Evolutionary conservation across 1,284 basidiomycete species (phyloP).

Genomic region (Leccinum pachyderme): DNA sequence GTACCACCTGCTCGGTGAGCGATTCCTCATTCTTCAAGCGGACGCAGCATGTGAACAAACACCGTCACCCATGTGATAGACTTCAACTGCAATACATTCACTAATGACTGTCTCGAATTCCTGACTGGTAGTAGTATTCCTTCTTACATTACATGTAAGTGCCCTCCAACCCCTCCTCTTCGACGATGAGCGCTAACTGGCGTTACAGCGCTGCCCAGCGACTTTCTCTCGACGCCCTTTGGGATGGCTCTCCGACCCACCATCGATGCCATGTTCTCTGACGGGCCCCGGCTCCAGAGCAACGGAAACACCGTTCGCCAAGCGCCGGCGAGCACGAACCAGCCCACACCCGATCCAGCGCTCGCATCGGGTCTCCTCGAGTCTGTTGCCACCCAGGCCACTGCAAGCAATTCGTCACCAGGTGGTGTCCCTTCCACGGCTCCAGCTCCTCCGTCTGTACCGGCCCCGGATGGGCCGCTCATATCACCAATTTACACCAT

Average conservation of each 20-base stretch:
- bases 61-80: constrained; percentile 40
- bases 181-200: neutral
- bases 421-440: constrained; percentile 19
- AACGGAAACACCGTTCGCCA: constrained; percentile 41
- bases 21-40: no score
- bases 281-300: constrained; percentile 39
- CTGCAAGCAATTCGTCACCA: constrained; percentile 32
- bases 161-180: neutral
- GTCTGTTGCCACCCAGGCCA: constrained; percentile 58
- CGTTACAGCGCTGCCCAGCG: constrained; percentile 74
- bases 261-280: constrained; percentile 83
- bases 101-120: constrained; percentile 83
- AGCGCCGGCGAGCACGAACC: constrained; percentile 13
- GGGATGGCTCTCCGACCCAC: constrained; percentile 83
- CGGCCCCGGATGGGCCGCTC: constrained; percentile 46
- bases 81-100: constrained; percentile 91
- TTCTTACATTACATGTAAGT: constrained; percentile 67
- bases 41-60: neutral
- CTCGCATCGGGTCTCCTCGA: constrained; percentile 62
- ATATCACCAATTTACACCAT: constrained; percentile 62
- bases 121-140: constrained; percentile 81
- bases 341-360: constrained; percentile 44
- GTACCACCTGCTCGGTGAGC: constrained; percentile 85
- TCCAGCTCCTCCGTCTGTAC: constrained; percentile 25
- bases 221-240: constrained; percentile 90